Evolutionary conservation across 1,139 yeast genomes (phyloP).

Genomic region (Candida sp.): DNA sequence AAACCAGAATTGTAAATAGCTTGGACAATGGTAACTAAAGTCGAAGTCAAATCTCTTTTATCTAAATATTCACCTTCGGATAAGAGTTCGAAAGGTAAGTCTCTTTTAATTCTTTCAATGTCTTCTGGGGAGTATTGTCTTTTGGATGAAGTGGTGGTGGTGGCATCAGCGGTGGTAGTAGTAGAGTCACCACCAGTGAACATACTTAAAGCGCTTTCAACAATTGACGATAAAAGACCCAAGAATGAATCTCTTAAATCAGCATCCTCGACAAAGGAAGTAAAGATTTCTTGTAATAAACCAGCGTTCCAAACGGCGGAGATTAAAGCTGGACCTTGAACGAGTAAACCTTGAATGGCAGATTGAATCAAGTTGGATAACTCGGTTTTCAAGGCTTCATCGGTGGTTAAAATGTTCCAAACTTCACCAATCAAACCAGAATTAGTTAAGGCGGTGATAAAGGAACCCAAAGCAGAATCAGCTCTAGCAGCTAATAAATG

Average conservation of each 20-base stretch:
- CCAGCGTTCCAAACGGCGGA: slow-evolving; percentile 45
- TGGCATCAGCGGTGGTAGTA: slow-evolving; percentile 13
- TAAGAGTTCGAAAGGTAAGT: not conserved
- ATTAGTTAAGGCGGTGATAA: slow-evolving; percentile 33
- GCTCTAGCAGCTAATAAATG: slow-evolving; percentile 34
- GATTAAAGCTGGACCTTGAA: slow-evolving; percentile 42
- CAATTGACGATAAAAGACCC: slow-evolving; percentile 31
- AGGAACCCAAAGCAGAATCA: slow-evolving; percentile 33
- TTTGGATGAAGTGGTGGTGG: slow-evolving; percentile 14
- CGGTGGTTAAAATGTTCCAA: slow-evolving; percentile 34
- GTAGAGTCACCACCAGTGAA: slow-evolving; percentile 13
- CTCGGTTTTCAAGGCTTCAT: slow-evolving; percentile 17
- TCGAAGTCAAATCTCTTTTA: slow-evolving; percentile 36
- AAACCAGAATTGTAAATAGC: slow-evolving; percentile 36
- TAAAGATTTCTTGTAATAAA: slow-evolving; percentile 32
- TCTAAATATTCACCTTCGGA: slow-evolving; percentile 22
- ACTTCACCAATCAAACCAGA: slow-evolving; percentile 41
- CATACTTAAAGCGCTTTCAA: slow-evolving; percentile 23
- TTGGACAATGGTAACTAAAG: slow-evolving; percentile 23
- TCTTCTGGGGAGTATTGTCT: slow-evolving; percentile 10
- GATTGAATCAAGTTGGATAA: slow-evolving; percentile 23
- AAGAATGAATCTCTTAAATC: slow-evolving; percentile 34
- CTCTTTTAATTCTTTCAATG: slow-evolving; percentile 2
- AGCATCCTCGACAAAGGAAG: slow-evolving; percentile 28
- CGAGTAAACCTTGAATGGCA: slow-evolving; percentile 33